Evolutionary conservation across 768 basidiomycete genomes (phyloP).

Genomic region (Chalciporus chontae): DNA sequence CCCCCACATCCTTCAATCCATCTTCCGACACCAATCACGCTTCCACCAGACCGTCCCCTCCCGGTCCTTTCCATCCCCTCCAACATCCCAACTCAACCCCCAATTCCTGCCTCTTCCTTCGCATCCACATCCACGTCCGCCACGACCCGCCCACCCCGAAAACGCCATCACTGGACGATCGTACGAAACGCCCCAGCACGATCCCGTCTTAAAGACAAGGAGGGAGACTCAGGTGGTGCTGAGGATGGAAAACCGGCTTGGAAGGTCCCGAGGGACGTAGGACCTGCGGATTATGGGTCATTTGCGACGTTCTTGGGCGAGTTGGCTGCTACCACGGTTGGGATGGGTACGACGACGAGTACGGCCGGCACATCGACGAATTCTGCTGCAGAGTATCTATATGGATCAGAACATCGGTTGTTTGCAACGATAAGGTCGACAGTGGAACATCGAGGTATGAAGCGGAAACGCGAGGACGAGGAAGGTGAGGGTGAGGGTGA

Average conservation of each 20-base stretch:
- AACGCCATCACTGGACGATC: conserved; percentile 62
- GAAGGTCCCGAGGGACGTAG: conserved; percentile 50
- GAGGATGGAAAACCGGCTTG: conserved; percentile 37
- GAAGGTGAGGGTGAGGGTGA: conserved; percentile 1
- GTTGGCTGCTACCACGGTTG: conserved; percentile 31
- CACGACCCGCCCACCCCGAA: conserved; percentile 11
- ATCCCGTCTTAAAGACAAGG: conserved; percentile 48
- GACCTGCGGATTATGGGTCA: conserved; percentile 58
- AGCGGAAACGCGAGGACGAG: conserved; percentile 17
- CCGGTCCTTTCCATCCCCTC: conserved; percentile 16
- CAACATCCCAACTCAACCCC: background rate
- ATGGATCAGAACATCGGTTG: conserved; percentile 17
- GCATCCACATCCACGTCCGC: background rate
- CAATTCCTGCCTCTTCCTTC: background rate
- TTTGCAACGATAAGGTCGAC: conserved; percentile 39
- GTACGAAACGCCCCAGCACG: conserved; percentile 48
- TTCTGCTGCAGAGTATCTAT: conserved; percentile 7
- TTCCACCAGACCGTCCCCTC: conserved; percentile 19
- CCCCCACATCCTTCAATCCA: conserved; percentile 11
- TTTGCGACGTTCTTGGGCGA: conserved; percentile 52
- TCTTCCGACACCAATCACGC: conserved; percentile 27
- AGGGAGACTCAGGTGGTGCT: conserved; percentile 38
- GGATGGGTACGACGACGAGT: conserved; percentile 15
- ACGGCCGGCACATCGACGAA: background rate
- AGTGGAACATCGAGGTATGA: conserved; percentile 25